Evolutionary conservation across 768 basidiomycete species (phyloP), one percentile per base, ranked within the genome.

Genomic region (Megacollybia marginata): DNA sequence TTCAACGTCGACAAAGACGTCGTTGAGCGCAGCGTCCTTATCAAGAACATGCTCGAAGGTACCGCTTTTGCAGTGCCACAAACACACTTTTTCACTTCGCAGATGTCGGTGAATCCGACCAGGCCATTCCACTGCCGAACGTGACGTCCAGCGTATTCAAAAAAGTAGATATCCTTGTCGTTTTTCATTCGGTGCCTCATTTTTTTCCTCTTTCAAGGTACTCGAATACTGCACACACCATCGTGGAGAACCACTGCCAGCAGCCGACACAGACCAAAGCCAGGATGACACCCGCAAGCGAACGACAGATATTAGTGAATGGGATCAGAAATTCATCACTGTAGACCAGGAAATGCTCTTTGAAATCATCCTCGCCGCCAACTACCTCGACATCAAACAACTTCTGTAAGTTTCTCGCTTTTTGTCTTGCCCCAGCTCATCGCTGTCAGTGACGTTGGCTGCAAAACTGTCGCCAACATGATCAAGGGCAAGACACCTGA

Each of bases 41-140:
- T 99, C 70, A 96, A 95, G 78, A 95, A 96, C 76, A 97, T 99
- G 96, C 87, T 98, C 48, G 96, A 98, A 71, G 96, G 96, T 91
- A 53, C 47, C 54, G 53, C 48, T 53, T 44, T 55, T 52, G 50
- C 49, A 55, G 53, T 51, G 33, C 23, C n/a, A 44, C n/a, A 2
- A 44, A 44, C 5, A 8, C 13, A 15, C 3, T 18, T 44, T n/a
- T 46, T 33, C 48, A 15, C 38, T 36, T 44, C 50, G 8, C 59
- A 96, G 93, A 97, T 70, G 86, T 95, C 49, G 93, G 92, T 58
- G 94, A 96, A 70, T 84, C 82, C 54, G 91, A 94, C 71, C 88
- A 93, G 61, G 84, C 93, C 50, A 96, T 96, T 62, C 93, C 94
- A 50, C 71, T 96, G 9, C 93, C 93, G 50, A 96, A 95, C 64